These are phyloP conservation scores for Leishmania major DNA, from an alignment of 208 protist species.

Conservation along the genomic window DNA sequence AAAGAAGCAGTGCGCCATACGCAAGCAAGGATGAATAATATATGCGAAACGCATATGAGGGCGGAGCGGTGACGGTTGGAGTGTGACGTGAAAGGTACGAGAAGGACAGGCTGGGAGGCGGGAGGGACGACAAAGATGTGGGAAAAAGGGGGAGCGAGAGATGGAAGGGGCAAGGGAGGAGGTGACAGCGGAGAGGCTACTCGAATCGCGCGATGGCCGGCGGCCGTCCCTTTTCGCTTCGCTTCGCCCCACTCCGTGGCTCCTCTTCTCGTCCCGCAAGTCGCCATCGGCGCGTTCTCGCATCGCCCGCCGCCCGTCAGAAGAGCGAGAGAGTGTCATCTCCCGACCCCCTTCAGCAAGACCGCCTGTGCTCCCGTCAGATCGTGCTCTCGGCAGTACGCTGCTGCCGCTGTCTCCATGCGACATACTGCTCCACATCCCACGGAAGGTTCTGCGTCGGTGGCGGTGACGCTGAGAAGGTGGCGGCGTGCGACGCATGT, in stretches of 20 bases:
- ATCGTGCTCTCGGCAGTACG: neutral
- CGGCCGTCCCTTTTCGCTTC: neutral
- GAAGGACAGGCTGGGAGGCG: neutral
- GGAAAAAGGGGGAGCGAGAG: neutral
- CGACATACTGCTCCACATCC: constrained; percentile 7
- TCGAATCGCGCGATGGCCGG: neutral
- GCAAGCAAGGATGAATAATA: neutral
- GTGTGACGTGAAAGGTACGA: neutral
- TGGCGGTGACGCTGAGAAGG: neutral
- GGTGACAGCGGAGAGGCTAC: neutral
- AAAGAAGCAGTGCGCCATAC: neutral
- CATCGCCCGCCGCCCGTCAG: neutral
- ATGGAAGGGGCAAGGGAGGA: neutral
- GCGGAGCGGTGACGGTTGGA: neutral
- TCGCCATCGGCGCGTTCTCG: neutral
- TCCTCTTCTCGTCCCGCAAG: neutral
- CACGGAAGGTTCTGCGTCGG: constrained; percentile 1
- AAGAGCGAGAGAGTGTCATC: neutral
- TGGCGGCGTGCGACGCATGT: neutral
- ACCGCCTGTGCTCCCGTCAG: neutral
- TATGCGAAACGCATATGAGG: neutral
- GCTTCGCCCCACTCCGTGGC: neutral
- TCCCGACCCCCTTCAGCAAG: neutral
- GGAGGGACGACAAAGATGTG: neutral
- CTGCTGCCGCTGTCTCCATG: constrained; percentile 6